Conservation (phyloP, 495 filamentous ascomycete genomes). For the Trichoderma gamsii region DNA sequence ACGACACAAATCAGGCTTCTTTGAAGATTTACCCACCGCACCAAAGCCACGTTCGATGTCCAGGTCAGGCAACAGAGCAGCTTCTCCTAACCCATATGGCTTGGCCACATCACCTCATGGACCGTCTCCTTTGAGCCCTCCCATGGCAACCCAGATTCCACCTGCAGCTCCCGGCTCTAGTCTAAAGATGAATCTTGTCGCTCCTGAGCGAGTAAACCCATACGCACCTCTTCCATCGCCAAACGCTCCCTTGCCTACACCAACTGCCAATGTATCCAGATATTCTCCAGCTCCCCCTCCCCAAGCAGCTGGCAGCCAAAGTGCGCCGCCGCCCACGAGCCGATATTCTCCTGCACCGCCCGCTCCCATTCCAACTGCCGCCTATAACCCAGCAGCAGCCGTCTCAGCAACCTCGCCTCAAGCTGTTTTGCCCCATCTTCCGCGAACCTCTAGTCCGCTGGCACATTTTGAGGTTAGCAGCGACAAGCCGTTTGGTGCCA, state of each 20-base stretch:
- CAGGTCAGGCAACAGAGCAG: slow-evolving; percentile 31
- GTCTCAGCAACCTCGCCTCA: slow-evolving; percentile 33
- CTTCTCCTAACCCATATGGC: slow-evolving; percentile 30
- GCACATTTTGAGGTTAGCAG: slow-evolving; percentile 56
- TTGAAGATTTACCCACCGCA: slow-evolving; percentile 76
- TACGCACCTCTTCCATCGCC: slow-evolving; percentile 47
- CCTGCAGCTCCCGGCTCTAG: slow-evolving; percentile 18
- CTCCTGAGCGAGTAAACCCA: slow-evolving; percentile 56
- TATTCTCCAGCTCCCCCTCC: slow-evolving; percentile 57
- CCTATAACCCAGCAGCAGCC: slow-evolving; percentile 34
- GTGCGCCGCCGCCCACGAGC: slow-evolving; percentile 33
- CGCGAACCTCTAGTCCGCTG: slow-evolving; percentile 78
- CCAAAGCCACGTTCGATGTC: slow-evolving; percentile 50
- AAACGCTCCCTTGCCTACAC: slow-evolving; percentile 36
- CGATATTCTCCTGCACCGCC: slow-evolving; percentile 52
- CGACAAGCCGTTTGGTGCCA: slow-evolving; percentile 33
- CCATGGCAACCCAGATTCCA: slow-evolving; percentile 23
- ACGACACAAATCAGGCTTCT: slow-evolving; percentile 57
- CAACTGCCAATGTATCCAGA: slow-evolving; percentile 37
- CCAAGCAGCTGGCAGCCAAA: slow-evolving; percentile 28
- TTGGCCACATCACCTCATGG: slow-evolving; percentile 33
- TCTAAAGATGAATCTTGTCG: slow-evolving; percentile 35
- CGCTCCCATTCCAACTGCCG: slow-evolving; percentile 28
- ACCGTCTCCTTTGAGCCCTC: slow-evolving; percentile 38
- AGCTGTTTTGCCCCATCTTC: slow-evolving; percentile 63